phyloP scores from a whole-genome alignment of 108 stramenopile species.

The Fragilariopsis cylindrus region DNA sequence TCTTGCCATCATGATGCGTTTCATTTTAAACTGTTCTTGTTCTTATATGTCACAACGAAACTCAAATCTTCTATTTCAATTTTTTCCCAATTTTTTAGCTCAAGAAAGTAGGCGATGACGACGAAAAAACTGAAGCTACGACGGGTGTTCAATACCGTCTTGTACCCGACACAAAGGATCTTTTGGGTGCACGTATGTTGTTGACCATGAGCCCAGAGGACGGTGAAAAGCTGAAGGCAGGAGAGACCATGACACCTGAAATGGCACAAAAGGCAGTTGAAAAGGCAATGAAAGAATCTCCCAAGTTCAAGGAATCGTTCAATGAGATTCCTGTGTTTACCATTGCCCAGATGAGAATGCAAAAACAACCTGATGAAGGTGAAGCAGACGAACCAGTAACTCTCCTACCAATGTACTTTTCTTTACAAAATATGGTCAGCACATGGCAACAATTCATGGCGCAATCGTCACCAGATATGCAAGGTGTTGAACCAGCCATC shows the following conservation, averaged over 20 bases:
- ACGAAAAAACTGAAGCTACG: constrained; percentile 33
- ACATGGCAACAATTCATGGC: constrained; percentile 90
- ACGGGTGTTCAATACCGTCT: constrained; percentile 81
- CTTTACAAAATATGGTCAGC: constrained; percentile 84
- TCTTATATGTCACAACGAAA: no score
- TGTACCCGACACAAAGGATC: constrained; percentile 85
- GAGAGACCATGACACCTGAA: constrained; percentile 80
- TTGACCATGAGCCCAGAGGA: constrained; percentile 88
- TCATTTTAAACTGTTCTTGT: no score
- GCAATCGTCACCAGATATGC: constrained; percentile 61
- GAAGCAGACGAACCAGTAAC: constrained; percentile 56
- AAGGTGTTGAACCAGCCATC: constrained; percentile 81
- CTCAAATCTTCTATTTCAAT: neutral
- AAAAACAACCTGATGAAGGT: constrained; percentile 53
- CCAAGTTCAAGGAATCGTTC: constrained; percentile 84
- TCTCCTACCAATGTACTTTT: constrained; percentile 88
- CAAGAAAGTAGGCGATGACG: constrained; percentile 63
- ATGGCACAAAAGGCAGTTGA: constrained; percentile 84
- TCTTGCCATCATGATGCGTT: no score
- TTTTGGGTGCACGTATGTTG: constrained; percentile 89
- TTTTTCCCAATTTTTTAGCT: constrained; percentile 35
- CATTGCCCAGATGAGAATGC: constrained; percentile 92
- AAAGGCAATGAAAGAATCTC: constrained; percentile 86
- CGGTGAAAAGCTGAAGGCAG: constrained; percentile 78
- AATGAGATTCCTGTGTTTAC: constrained; percentile 89